A percentile compares a stretch with the other conserved stretches of the same genome.
phyloP scores from a whole-genome alignment of 164 flowering plant genomes.

The Nelumbo lutea region DNA sequence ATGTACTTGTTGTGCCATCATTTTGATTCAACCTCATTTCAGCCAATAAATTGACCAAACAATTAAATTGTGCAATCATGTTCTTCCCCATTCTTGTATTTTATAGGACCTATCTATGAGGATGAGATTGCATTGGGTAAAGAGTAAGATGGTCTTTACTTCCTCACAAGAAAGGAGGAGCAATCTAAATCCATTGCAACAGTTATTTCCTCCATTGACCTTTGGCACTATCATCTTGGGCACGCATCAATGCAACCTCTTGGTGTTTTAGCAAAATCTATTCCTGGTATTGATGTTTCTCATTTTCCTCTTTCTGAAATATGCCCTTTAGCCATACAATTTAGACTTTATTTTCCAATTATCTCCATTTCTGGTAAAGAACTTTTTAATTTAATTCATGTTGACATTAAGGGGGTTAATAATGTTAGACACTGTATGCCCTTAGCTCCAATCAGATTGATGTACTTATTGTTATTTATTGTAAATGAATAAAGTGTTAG shows the following conservation, averaged over 20 bases:
- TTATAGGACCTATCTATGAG: background rate
- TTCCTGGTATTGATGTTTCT: background rate
- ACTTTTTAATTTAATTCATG: background rate
- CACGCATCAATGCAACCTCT: background rate
- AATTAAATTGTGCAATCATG: background rate
- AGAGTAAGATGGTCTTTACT: background rate
- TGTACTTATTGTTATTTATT: too few species aligned
- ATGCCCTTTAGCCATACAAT: background rate
- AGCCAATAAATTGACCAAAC: background rate
- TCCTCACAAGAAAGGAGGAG: background rate
- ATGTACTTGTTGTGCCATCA: background rate
- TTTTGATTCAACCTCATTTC: background rate
- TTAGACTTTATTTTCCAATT: background rate
- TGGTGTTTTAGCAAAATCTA: background rate
- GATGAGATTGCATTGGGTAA: background rate
- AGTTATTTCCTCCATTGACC: background rate
- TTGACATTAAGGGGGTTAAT: too few species aligned
- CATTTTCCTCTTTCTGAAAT: background rate
- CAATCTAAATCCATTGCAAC: background rate
- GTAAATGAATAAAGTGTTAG: too few species aligned
- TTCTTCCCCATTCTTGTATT: background rate
- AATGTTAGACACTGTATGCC: too few species aligned
- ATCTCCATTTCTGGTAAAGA: background rate
- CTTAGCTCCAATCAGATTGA: too few species aligned
- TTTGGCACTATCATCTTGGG: background rate